Percentiles rank a stretch among this genome's conserved stretches.
Conservation (phyloP, 768 basidiomycete genomes). For the Phlebiopsis flavidoalba region DNA sequence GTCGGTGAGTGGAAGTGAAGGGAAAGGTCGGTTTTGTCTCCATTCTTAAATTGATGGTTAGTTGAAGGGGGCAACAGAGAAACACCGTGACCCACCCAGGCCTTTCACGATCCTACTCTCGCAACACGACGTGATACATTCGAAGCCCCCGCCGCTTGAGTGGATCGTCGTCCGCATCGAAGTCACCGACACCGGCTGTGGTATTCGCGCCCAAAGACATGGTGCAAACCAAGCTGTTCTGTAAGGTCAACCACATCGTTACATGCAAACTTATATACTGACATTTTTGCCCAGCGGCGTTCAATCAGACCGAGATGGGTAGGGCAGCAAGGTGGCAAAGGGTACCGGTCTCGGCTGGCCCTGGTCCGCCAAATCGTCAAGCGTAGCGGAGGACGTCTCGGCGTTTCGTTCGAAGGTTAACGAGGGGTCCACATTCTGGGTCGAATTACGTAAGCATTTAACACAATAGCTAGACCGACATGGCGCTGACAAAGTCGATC, state of each 20-base stretch:
- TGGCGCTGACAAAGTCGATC: not conserved
- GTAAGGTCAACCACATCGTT: slow-evolving; percentile 27
- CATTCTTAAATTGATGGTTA: not conserved
- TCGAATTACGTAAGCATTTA: slow-evolving; percentile 53
- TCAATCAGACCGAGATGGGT: slow-evolving; percentile 76
- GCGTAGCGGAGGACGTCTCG: slow-evolving; percentile 43
- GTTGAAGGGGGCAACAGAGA: not conserved
- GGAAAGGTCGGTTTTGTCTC: not conserved
- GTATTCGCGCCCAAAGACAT: slow-evolving; percentile 64
- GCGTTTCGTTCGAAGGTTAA: slow-evolving; percentile 38
- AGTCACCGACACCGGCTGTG: slow-evolving; percentile 70
- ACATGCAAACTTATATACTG: not conserved
- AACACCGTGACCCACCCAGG: not conserved
- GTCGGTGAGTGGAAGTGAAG: not conserved
- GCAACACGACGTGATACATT: slow-evolving; percentile 45
- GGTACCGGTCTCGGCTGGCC: slow-evolving; percentile 51
- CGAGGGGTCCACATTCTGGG: slow-evolving; percentile 86
- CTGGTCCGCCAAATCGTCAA: slow-evolving; percentile 51
- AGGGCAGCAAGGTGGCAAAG: slow-evolving; percentile 58
- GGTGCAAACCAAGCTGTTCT: slow-evolving; percentile 64
- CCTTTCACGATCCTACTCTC: slow-evolving; percentile 27
- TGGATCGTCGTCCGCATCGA: slow-evolving; percentile 81
- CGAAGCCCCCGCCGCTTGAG: slow-evolving; percentile 41
- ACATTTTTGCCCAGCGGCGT: slow-evolving; percentile 43
- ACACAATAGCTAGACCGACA: slow-evolving; percentile 6